Evolutionary conservation across 2,329 filamentous ascomycete species (phyloP).

Genomic region (Arthroderma sp.): DNA sequence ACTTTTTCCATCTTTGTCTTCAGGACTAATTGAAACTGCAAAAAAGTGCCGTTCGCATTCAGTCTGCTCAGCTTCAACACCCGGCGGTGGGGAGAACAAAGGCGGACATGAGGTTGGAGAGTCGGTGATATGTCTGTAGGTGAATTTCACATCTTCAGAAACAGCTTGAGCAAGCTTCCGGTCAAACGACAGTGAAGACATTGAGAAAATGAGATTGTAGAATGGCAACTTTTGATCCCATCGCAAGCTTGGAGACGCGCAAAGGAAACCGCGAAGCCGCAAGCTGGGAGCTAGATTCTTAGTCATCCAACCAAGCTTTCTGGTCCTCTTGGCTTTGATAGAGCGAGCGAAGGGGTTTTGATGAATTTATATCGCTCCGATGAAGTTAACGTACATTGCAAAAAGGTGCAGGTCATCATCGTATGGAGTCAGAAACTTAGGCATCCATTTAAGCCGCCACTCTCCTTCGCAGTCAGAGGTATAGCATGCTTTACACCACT

Average conservation of each 20-base stretch:
- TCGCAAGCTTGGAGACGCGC: not conserved
- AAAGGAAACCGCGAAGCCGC: no score
- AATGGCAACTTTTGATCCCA: not conserved
- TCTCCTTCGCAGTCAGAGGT: conserved; percentile 12
- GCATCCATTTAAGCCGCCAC: conserved; percentile 12
- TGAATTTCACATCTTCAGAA: conserved; percentile 46
- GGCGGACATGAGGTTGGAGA: conserved; percentile 61
- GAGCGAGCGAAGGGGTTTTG: no score
- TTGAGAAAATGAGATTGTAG: not conserved
- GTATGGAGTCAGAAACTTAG: conserved; percentile 10
- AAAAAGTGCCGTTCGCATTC: conserved; percentile 78
- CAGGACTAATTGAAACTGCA: conserved; percentile 38
- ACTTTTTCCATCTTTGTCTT: not conserved
- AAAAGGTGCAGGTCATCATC: conserved; percentile 2
- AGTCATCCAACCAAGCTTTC: no score
- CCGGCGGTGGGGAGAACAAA: conserved; percentile 66
- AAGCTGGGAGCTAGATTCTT: no score
- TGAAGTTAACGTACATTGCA: conserved; percentile 6
- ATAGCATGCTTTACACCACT: conserved; percentile 21
- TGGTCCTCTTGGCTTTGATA: no score
- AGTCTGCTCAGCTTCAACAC: conserved; percentile 59
- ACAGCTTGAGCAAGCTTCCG: conserved; percentile 40
- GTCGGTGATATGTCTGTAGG: conserved; percentile 75
- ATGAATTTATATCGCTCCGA: conserved; percentile 7
- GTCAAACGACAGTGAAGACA: conserved; percentile 13